phyloP scores from a whole-genome alignment of 441 rosid species.

The Gossypium armourianum region DNA sequence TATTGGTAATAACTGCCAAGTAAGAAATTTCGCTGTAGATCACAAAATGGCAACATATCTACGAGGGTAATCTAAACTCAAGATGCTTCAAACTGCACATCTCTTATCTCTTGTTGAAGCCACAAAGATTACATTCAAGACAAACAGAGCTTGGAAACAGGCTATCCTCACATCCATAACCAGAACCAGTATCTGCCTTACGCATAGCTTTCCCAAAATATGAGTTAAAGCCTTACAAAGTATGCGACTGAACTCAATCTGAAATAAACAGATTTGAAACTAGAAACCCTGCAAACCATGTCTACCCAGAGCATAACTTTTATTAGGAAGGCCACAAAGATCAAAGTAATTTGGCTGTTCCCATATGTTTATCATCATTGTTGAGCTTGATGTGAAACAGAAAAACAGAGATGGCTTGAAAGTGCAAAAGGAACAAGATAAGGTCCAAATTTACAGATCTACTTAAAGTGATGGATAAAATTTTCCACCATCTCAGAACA shows the following conservation, averaged over 20 bases:
- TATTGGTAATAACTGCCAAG: background rate
- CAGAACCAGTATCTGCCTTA: background rate
- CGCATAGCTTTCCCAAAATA: background rate
- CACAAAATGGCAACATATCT: background rate
- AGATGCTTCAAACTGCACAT: background rate
- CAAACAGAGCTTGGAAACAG: background rate
- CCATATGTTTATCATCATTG: background rate
- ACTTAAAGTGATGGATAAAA: background rate
- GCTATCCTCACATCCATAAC: background rate
- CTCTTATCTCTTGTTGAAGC: constrained; percentile 6
- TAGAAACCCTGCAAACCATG: background rate
- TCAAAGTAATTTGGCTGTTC: background rate
- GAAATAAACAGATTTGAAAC: background rate
- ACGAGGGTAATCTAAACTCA: background rate
- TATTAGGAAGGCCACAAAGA: constrained; percentile 8
- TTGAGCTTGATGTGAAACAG: background rate
- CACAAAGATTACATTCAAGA: background rate
- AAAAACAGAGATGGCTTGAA: background rate
- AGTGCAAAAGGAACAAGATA: background rate
- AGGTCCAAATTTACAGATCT: background rate
- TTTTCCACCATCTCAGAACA: background rate
- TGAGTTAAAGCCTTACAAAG: background rate
- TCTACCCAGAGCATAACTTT: background rate
- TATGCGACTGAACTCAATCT: background rate
- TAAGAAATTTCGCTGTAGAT: background rate